These are phyloP conservation scores for Wickerhamiella kurtzmanii DNA, from an alignment of 805 yeast genomes.

Conservation along the genomic window DNA sequence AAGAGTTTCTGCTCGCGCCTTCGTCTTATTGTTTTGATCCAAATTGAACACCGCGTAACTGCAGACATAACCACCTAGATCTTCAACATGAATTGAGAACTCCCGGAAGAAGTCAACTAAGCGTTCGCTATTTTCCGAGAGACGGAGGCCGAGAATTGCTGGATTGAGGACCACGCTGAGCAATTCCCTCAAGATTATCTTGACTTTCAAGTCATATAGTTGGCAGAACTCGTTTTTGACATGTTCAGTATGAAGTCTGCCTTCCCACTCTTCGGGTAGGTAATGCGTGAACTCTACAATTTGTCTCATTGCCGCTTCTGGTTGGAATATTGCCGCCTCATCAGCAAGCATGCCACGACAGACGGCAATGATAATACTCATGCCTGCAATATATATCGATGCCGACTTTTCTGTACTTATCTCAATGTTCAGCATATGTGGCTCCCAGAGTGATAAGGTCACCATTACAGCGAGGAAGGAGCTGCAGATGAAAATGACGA, in stretches of 20 bases:
- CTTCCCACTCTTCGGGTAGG: conserved; percentile 78
- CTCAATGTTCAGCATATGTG: conserved; percentile 83
- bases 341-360: conserved; percentile 57
- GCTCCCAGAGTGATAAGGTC: conserved; percentile 62
- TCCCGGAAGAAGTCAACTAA: conserved; percentile 88
- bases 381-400: conserved; percentile 71
- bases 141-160: conserved; percentile 70
- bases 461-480: conserved; percentile 83
- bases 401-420: conserved; percentile 68
- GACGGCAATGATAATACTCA: conserved; percentile 82
- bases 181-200: conserved; percentile 62
- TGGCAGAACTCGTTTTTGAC: conserved; percentile 75
- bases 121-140: conserved; percentile 58
- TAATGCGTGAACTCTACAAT: conserved; percentile 85
- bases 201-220: conserved; percentile 58
- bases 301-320: conserved; percentile 69
- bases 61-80: conserved; percentile 78
- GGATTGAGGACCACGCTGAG: conserved; percentile 77
- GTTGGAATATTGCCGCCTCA: conserved; percentile 69
- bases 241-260: conserved; percentile 65
- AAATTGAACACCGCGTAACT: conserved; percentile 85
- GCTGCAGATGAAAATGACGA: conserved; percentile 65
- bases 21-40: conserved; percentile 36
- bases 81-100: conserved; percentile 80
- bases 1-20: conserved; percentile 23